Evolutionary conservation across 306 rosid species (phyloP).

Genomic region (Sphenostylis stenocarpa): DNA sequence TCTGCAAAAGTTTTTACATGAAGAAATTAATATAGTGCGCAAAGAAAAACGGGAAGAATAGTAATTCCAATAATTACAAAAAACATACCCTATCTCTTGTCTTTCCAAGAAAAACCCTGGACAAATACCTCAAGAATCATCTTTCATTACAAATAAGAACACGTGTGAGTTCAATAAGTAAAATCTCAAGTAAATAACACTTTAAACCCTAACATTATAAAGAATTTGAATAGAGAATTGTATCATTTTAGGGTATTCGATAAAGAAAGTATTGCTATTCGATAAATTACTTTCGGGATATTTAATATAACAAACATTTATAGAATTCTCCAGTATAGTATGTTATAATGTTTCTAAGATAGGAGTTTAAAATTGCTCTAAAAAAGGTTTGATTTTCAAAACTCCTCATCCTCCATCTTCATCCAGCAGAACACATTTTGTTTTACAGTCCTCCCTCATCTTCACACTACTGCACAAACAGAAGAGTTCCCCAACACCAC

Average conservation of each 20-base stretch:
- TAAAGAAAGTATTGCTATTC: neutral
- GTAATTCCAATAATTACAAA: neutral
- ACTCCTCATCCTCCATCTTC: too few relatives aligned
- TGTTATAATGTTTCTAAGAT: too few relatives aligned
- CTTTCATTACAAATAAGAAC: neutral
- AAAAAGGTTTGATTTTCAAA: too few relatives aligned
- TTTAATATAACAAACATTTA: neutral
- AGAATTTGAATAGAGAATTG: neutral
- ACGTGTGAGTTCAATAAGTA: too few relatives aligned
- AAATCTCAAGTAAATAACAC: neutral
- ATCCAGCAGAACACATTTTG: too few relatives aligned
- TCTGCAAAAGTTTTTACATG: neutral
- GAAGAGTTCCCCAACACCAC: too few relatives aligned
- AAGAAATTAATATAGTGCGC: neutral
- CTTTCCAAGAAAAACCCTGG: neutral
- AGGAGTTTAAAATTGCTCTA: too few relatives aligned
- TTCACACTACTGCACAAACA: too few relatives aligned
- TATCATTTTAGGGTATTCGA: neutral
- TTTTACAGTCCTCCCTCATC: too few relatives aligned
- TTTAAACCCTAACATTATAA: neutral
- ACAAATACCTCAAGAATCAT: neutral
- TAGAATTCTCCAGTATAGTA: too few relatives aligned
- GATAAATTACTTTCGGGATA: neutral
- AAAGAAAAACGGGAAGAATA: neutral
- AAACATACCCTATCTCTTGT: neutral